Percentiles rank a stretch among this genome's conserved stretches.
Conservation (phyloP, 1,284 basidiomycete species). For the Sanghuangporus baumii region DNA sequence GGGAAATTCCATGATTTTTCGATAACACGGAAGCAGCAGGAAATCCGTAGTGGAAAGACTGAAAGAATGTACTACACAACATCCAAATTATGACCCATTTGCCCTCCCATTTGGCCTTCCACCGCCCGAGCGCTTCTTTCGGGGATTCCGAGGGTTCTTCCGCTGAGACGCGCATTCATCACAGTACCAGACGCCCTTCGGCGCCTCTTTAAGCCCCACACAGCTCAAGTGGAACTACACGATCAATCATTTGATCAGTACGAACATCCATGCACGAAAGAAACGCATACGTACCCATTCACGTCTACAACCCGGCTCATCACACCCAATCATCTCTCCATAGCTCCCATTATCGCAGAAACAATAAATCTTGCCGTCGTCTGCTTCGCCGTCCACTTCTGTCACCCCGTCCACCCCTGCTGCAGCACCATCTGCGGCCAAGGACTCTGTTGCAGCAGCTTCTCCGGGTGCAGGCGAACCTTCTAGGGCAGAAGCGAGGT, state of each 20-base stretch:
- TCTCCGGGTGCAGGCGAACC: constrained; percentile 18
- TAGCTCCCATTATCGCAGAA: constrained; percentile 84
- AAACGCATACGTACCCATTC: constrained; percentile 81
- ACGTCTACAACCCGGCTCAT: constrained; percentile 79
- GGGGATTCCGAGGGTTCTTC: constrained; percentile 26
- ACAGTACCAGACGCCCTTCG: constrained; percentile 82
- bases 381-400: constrained; percentile 43
- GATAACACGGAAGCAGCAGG: not conserved
- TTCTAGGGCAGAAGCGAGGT: constrained; percentile 8
- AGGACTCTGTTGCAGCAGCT: constrained; percentile 17
- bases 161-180: constrained; percentile 56
- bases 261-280: constrained; percentile 6
- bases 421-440: not conserved
- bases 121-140: constrained; percentile 29
- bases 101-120: constrained; percentile 23
- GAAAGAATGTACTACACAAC: not conserved
- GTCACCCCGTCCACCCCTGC: constrained; percentile 19
- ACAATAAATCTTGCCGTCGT: constrained; percentile 78
- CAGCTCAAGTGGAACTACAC: constrained; percentile 84
- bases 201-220: constrained; percentile 65
- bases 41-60: not conserved
- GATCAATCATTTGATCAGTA: constrained; percentile 8
- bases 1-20: not conserved
- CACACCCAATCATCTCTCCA: constrained; percentile 98
- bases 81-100: not conserved